Evolutionary conservation across 2,329 filamentous ascomycete genomes (phyloP), one percentile per base, ranked within the genome.

Genomic region (Geoglossum cookeanum): DNA sequence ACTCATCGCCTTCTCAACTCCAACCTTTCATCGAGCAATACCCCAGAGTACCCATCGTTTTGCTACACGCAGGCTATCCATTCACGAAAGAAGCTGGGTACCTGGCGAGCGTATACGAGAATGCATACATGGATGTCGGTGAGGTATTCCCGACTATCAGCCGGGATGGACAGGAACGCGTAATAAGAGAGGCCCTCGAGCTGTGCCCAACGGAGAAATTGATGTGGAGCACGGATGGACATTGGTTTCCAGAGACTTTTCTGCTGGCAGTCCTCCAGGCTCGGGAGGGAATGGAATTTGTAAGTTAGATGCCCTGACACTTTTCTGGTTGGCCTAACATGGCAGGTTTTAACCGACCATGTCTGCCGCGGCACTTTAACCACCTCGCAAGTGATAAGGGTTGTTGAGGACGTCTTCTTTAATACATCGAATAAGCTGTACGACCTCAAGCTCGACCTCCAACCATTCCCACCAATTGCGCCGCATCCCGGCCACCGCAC

Each of bases 101-200:
- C 65, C 74, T 94, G 22, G 85, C 87, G 0, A 79, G 78, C 0
- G 80, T 85, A 27, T 92, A 89, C 65, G 74, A 78, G 29, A 91
- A 94, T 64, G 85, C 86, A 1, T 92, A 88, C 65, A 78, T 87
- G 11, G 88, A 94, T 64, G 79, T 94, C 57, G 87, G 88, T 0
- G 84, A 89, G 64, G 83, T 92, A 0, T 94, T 92, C 59, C 87
- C 87, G 0, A 83, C 82, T 68, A 68, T 92, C 42, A 90, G 83
- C 61, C 78, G 83, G 54, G 80, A 87, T 59, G 88, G 86, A 0
- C 86, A 94, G 66, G 81, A 85, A 62, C 72, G 74, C 0, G 77
- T 88, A 1, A 62, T 94, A 11, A 78, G 81, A 49, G 79, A 92
- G 65, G 79, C 85, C 1, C 69, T 94, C 7, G 87, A 94, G 66